A percentile compares a stretch with the other conserved stretches of the same genome.
Evolutionary conservation across 169 alveolate genomes (phyloP).

Genomic region (Pseudocohnilembus persalinus): DNA sequence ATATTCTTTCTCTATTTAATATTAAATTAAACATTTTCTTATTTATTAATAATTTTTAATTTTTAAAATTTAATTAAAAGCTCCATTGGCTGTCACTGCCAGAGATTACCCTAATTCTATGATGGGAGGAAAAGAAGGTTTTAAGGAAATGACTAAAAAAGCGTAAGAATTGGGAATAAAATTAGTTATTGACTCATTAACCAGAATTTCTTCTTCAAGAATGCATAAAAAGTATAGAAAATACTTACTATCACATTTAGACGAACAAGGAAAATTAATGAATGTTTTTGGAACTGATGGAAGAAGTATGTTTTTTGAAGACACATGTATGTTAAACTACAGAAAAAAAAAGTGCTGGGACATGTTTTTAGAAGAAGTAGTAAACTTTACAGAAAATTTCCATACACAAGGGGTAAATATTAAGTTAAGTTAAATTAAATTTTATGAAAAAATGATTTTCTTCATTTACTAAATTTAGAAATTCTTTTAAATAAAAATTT

Average conservation of each 20-base stretch:
- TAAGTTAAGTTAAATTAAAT: too few relatives aligned
- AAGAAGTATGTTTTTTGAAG: conserved; percentile 76
- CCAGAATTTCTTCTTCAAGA: conserved; percentile 78
- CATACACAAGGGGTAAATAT: conserved; percentile 65
- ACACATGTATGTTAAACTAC: conserved; percentile 81
- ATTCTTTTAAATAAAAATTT: too few relatives aligned
- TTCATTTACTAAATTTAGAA: too few relatives aligned
- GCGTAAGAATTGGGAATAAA: conserved; percentile 77
- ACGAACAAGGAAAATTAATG: conserved; percentile 67
- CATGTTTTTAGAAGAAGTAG: conserved; percentile 73
- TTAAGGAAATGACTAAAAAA: conserved; percentile 68
- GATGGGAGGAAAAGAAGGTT: conserved; percentile 87
- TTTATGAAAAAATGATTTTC: too few relatives aligned
- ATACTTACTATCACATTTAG: conserved; percentile 58
- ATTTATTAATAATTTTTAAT: too few relatives aligned
- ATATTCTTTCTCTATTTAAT: too few relatives aligned
- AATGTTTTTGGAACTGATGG: conserved; percentile 90
- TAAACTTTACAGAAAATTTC: conserved; percentile 55
- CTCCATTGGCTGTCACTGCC: background rate
- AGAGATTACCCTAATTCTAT: conserved; percentile 35
- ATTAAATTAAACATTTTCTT: too few relatives aligned
- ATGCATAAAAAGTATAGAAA: conserved; percentile 77
- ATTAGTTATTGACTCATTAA: conserved; percentile 77
- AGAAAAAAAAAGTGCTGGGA: conserved; percentile 87
- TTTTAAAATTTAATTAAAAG: background rate